phyloP scores from a whole-genome alignment of 1,139 yeast species.

The Geotrichum cucujoidarum region DNA sequence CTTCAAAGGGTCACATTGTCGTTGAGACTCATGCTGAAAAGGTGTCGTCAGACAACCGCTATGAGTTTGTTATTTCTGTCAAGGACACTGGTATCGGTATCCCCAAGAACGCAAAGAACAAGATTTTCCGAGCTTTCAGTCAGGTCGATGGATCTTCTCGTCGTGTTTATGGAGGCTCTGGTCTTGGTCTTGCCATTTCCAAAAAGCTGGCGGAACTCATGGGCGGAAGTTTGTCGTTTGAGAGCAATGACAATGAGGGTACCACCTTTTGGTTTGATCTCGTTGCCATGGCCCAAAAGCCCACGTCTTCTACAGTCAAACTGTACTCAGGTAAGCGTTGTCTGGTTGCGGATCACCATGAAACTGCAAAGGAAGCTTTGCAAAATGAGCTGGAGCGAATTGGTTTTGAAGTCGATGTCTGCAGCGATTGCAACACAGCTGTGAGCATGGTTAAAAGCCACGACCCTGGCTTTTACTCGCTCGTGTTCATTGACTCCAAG shows the following conservation, averaged over 20 bases:
- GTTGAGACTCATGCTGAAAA: conserved; percentile 41
- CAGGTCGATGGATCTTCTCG: conserved; percentile 59
- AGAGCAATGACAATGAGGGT: conserved; percentile 50
- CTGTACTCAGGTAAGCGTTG: conserved; percentile 33
- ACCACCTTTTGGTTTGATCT: conserved; percentile 47
- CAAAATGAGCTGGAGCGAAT: conserved; percentile 33
- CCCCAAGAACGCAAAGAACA: conserved; percentile 45
- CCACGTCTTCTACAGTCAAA: conserved; percentile 26
- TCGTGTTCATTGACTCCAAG: conserved; percentile 30
- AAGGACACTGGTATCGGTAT: conserved; percentile 62
- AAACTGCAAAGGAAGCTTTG: conserved; percentile 39
- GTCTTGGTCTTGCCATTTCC: conserved; percentile 56
- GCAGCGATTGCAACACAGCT: conserved; percentile 20
- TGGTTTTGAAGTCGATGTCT: conserved; percentile 38
- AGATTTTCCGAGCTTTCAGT: conserved; percentile 55
- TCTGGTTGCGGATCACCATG: conserved; percentile 39
- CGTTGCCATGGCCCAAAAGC: conserved; percentile 32
- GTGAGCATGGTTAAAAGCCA: conserved; percentile 2
- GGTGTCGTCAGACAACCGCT: conserved; percentile 38
- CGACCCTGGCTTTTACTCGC: conserved; percentile 21
- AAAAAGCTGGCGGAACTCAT: conserved; percentile 53
- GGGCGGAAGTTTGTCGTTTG: conserved; percentile 54
- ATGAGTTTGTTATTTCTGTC: conserved; percentile 44
- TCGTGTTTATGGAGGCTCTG: conserved; percentile 56
- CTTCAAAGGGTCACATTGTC: conserved; percentile 45